Conservation (phyloP, 2,329 filamentous ascomycete species). For the Colletotrichum gigasporum region DNA sequence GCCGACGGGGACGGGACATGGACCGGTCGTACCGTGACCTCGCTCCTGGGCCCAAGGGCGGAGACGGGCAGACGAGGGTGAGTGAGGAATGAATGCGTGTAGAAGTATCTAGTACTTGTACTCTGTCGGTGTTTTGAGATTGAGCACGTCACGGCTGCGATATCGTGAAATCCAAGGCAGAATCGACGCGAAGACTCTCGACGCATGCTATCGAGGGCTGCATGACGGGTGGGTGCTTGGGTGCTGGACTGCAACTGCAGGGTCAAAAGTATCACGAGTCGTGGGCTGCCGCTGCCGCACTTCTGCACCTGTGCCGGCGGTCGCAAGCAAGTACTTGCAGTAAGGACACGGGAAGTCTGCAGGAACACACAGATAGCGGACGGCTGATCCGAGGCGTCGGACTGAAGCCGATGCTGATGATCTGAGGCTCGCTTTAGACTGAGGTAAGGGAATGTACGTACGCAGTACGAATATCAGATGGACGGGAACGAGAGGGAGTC, state of each 20-base stretch:
- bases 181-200: too few relatives aligned
- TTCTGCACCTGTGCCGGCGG: neutral
- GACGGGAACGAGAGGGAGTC: neutral
- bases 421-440: too few relatives aligned
- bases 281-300: too few relatives aligned
- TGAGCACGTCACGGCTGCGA: neutral
- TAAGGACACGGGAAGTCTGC: too few relatives aligned
- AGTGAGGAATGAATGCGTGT: neutral
- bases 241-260: too few relatives aligned
- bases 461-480: neutral
- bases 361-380: too few relatives aligned
- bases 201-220: too few relatives aligned
- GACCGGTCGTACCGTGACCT: conserved; percentile 5
- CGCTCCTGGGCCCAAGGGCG: conserved; percentile 11
- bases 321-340: conserved; percentile 6
- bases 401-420: too few relatives aligned
- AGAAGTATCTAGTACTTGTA: too few relatives aligned
- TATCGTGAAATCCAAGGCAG: too few relatives aligned
- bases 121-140: neutral
- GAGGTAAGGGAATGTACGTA: too few relatives aligned
- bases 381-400: too few relatives aligned
- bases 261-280: conserved; percentile 26
- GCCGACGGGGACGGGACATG: neutral
- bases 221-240: conserved; percentile 4
- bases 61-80: conserved; percentile 8